These are phyloP conservation scores for Amanita pseudoporphyria DNA, from an alignment of 768 basidiomycete genomes.

Conservation along the genomic window DNA sequence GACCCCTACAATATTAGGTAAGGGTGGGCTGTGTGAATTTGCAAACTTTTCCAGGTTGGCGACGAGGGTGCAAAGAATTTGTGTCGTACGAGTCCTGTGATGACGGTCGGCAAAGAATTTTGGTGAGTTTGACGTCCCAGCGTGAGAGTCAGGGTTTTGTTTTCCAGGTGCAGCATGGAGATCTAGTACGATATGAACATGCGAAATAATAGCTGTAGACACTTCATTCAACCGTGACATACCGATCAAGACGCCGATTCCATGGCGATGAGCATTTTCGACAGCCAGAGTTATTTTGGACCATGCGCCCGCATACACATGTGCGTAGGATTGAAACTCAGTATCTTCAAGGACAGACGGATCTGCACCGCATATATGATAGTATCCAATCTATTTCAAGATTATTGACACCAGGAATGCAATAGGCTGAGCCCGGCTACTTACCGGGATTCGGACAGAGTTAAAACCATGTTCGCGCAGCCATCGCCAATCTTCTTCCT, in stretches of 20 bases:
- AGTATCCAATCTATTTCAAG: constrained; percentile 53
- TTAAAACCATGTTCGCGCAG: constrained; percentile 49
- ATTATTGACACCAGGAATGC: not conserved
- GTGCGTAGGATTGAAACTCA: constrained; percentile 44
- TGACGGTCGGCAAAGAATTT: constrained; percentile 37
- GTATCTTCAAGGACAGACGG: constrained; percentile 51
- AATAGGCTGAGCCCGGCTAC: constrained; percentile 13
- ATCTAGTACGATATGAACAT: constrained; percentile 30
- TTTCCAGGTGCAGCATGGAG: constrained; percentile 70
- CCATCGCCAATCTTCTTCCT: constrained; percentile 54
- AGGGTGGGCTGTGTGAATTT: constrained; percentile 23
- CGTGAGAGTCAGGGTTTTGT: constrained; percentile 61
- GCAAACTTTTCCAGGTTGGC: constrained; percentile 17
- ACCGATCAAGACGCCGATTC: constrained; percentile 73
- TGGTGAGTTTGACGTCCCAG: constrained; percentile 46
- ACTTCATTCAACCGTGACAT: constrained; percentile 9
- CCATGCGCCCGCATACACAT: constrained; percentile 62
- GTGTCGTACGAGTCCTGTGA: constrained; percentile 38
- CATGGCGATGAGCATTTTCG: constrained; percentile 40
- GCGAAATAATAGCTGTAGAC: no score
- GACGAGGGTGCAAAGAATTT: constrained; percentile 36
- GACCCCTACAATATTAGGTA: constrained; percentile 47
- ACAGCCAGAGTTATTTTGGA: constrained; percentile 48
- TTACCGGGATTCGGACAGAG: constrained; percentile 47
- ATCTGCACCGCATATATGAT: constrained; percentile 56